Base-by-base conservation (phyloP, 1,139 yeast species). In the Geotrichum siamense region DNA sequence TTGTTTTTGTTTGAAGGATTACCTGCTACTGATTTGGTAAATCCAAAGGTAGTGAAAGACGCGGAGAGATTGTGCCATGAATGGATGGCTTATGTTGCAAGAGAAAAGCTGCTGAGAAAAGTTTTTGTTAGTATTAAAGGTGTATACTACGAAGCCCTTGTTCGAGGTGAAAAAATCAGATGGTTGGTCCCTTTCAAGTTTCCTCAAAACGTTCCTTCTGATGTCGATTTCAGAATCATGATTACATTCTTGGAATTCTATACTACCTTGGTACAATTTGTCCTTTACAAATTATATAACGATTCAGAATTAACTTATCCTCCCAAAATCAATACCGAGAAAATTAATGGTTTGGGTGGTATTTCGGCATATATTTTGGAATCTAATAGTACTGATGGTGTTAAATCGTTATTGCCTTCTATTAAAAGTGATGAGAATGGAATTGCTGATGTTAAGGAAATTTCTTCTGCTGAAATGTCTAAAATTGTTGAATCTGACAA, bases 111-210 rank as follows among this genome's bases (percentile, higher is more conserved):
- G 23, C 69, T 91, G 54, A 79, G 81, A 56, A 91, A 91, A 63
- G 96, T 89, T 8, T 91, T 91, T 67, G 96, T 91, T 29, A 84
- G 96, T 44, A 91, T 91, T 61, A 91, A 93, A 66, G 99, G 99
- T 68, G 94, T 89, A 20, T 91, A 91, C 67, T 93, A 91, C 62
- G 89, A 89, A 64, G 97, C 96, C 31, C 76, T 65, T 51, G 79
- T 91, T 38, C 79, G 76, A 62, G 98, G 98, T 50, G 96, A 89
- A 64, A 95, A 85, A 55, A 74, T 91, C 41, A 78, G 93, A 69
- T 91, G 98, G 98, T 75, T 91, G 52, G 94, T 86, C 40, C 99
- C 99, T 22, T 91, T 82, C 74, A 89, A 87, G 64, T 91, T 89
- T 70, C 96, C 98, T 19, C 94, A 91, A 62, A 83, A 84, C 63